Conservation (phyloP, 1,139 yeast genomes). For the Scheffersomyces stambukii region DNA sequence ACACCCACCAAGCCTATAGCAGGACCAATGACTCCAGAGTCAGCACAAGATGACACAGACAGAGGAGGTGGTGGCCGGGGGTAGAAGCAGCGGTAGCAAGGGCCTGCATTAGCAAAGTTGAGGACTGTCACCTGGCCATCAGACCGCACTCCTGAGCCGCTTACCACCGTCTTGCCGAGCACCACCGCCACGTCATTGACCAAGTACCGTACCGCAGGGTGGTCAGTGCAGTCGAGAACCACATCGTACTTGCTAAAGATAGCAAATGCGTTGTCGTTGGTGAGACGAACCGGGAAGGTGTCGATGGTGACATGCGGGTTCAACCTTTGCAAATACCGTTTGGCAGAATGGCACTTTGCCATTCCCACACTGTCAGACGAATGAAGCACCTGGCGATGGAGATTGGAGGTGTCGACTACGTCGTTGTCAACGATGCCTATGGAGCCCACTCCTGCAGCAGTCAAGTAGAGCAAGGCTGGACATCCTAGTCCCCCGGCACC, state of each 20-base stretch:
- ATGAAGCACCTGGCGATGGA: constrained; percentile 88
- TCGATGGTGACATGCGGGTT: constrained; percentile 65
- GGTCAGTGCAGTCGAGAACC: constrained; percentile 90
- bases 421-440: constrained; percentile 90
- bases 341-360: constrained; percentile 78
- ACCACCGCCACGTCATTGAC: constrained; percentile 82
- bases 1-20: constrained; percentile 90
- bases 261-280: constrained; percentile 56
- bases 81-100: constrained; percentile 92
- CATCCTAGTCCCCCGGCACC: constrained; percentile 99
- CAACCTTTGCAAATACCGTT: constrained; percentile 41
- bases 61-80: constrained; percentile 89
- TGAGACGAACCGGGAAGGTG: constrained; percentile 51
- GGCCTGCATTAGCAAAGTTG: constrained; percentile 67
- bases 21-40: constrained; percentile 95
- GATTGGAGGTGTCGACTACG: constrained; percentile 73
- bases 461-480: constrained; percentile 80
- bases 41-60: constrained; percentile 80
- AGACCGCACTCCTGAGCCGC: constrained; percentile 88
- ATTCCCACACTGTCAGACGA: constrained; percentile 61
- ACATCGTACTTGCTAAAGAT: constrained; percentile 65
- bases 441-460: constrained; percentile 84
- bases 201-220: constrained; percentile 82
- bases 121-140: constrained; percentile 86
- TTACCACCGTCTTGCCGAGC: constrained; percentile 66